A percentile compares a stretch with the other conserved stretches of the same genome.
These are phyloP conservation scores for Fusarium sp. DNA, from an alignment of 2,329 filamentous ascomycete species.

Conservation along the genomic window DNA sequence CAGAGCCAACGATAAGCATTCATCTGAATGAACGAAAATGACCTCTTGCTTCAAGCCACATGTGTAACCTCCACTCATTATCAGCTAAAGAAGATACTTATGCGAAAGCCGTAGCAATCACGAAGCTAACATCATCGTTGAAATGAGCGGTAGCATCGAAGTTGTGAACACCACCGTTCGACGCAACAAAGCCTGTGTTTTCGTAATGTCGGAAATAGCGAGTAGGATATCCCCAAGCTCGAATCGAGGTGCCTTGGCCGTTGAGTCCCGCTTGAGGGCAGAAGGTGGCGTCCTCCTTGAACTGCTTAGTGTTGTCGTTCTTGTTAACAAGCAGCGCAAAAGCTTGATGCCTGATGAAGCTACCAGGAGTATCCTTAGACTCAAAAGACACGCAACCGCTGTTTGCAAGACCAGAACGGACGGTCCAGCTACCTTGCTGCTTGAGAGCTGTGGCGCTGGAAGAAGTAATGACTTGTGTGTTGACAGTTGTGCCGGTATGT, in stretches of 20 bases:
- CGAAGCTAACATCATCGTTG: slow-evolving; percentile 22
- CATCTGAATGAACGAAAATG: too few species aligned
- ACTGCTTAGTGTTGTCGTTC: slow-evolving; percentile 19
- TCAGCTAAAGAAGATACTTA: not conserved
- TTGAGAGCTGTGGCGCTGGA: slow-evolving; percentile 20
- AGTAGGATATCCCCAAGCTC: slow-evolving; percentile 35
- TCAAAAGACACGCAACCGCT: slow-evolving; percentile 29
- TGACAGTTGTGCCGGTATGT: slow-evolving; percentile 19
- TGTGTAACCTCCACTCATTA: too few species aligned
- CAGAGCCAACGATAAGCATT: too few species aligned
- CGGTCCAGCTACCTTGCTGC: slow-evolving; percentile 30
- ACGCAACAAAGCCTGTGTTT: slow-evolving; percentile 8
- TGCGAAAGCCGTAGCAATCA: slow-evolving; percentile 1
- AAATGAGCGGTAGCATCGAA: slow-evolving; percentile 18
- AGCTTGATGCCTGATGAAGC: slow-evolving; percentile 15
- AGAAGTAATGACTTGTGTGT: slow-evolving; percentile 18
- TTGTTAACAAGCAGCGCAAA: slow-evolving; percentile 5
- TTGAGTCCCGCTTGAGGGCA: slow-evolving; percentile 29
- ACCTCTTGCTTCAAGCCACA: too few species aligned
- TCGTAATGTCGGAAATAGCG: slow-evolving; percentile 27
- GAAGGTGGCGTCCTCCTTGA: slow-evolving; percentile 29
- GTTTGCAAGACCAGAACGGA: slow-evolving; percentile 28
- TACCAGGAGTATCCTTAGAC: slow-evolving; percentile 27
- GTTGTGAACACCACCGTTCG: slow-evolving; percentile 24
- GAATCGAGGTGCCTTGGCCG: slow-evolving; percentile 6